These are phyloP conservation scores for Yamadazyma laniorum DNA, from an alignment of 805 yeast genomes.

Conservation along the genomic window DNA sequence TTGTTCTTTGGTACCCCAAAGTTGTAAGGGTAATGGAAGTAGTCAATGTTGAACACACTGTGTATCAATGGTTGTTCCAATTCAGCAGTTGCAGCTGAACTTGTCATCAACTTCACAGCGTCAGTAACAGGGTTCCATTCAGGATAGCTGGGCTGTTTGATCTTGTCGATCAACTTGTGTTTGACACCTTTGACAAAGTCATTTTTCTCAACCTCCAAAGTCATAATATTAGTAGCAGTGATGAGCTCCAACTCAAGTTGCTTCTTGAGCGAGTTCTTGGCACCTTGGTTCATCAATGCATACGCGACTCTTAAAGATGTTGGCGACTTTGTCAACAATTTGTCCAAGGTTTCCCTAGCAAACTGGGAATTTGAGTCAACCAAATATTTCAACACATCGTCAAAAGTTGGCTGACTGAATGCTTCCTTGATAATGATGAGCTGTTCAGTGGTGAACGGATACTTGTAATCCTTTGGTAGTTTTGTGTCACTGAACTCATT, in stretches of 20 bases:
- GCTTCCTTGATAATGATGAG: constrained; percentile 65
- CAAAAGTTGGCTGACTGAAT: constrained; percentile 54
- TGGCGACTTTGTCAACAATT: constrained; percentile 66
- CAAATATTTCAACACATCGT: constrained; percentile 55
- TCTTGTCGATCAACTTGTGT: constrained; percentile 60
- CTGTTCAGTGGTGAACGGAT: constrained; percentile 54
- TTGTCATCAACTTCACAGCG: constrained; percentile 18
- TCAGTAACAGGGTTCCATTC: constrained; percentile 23
- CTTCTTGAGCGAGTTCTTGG: constrained; percentile 53
- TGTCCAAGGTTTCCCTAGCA: constrained; percentile 56
- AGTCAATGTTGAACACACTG: constrained; percentile 39
- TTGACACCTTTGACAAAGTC: constrained; percentile 73
- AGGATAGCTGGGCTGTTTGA: constrained; percentile 44
- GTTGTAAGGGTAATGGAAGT: constrained; percentile 52
- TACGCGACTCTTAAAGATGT: constrained; percentile 74
- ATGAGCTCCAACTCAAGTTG: constrained; percentile 72
- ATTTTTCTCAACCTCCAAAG: constrained; percentile 46
- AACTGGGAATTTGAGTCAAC: constrained; percentile 59
- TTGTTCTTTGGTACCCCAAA: constrained; percentile 79
- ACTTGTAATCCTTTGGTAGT: constrained; percentile 61
- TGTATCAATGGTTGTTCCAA: constrained; percentile 38
- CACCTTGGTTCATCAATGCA: constrained; percentile 63
- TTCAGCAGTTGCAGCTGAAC: constrained; percentile 23
- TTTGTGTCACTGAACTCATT: constrained; percentile 71
- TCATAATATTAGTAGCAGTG: constrained; percentile 71